Conservation (phyloP, 108 stramenopile species). For the Nannochloropsis gaditana region DNA sequence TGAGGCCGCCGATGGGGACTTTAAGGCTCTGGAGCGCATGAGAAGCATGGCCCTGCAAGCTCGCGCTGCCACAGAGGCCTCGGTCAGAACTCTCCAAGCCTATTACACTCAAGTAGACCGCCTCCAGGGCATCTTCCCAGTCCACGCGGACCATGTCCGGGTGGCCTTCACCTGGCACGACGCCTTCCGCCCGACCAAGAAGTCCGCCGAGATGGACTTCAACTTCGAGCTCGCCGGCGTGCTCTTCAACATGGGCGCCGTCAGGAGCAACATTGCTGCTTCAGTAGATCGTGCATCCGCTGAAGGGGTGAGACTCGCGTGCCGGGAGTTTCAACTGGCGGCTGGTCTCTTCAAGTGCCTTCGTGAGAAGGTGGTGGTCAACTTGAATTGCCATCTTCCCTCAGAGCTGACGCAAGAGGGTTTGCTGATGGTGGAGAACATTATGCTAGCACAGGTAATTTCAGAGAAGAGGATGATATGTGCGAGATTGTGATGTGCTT, state of each 20-base stretch:
- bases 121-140: constrained; percentile 28
- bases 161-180: constrained; percentile 42
- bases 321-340: constrained; percentile 34
- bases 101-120: constrained; percentile 32
- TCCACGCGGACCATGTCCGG: constrained; percentile 22
- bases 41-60: constrained; percentile 26
- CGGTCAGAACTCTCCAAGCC: constrained; percentile 17
- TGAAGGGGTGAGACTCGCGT: constrained; percentile 31
- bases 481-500: no score
- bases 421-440: constrained; percentile 23
- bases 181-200: constrained; percentile 38
- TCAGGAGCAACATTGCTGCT: constrained; percentile 34
- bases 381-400: constrained; percentile 27
- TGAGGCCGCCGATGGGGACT: constrained; percentile 18
- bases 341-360: constrained; percentile 38
- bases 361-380: constrained; percentile 18
- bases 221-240: constrained; percentile 42
- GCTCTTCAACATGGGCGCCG: constrained; percentile 38
- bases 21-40: constrained; percentile 26
- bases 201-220: constrained; percentile 29
- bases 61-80: constrained; percentile 26
- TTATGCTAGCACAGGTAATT: constrained; percentile 40
- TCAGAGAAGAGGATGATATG: not conserved
- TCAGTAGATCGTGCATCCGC: constrained; percentile 32
- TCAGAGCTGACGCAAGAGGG: constrained; percentile 36